Conservation (phyloP, 2,329 filamentous ascomycete species). For the Dothistroma septosporum region DNA sequence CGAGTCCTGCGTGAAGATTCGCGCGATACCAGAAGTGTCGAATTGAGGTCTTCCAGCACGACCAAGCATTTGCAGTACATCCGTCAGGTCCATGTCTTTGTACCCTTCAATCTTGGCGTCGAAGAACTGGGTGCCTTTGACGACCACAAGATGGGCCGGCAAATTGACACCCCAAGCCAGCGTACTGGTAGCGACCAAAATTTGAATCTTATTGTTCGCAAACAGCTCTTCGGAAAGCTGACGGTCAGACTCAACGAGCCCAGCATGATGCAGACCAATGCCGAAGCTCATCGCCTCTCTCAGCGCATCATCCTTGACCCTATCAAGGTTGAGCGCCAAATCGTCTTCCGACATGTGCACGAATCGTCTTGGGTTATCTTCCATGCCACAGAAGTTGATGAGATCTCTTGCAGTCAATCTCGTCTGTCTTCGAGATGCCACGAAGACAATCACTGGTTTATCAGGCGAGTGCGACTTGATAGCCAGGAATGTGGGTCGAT, state of each 20-base stretch:
- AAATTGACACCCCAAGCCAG: constrained; percentile 98
- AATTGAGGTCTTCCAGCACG: constrained; percentile 95
- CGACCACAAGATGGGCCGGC: constrained; percentile 91
- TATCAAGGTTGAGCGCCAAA: constrained; percentile 75
- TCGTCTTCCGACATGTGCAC: constrained; percentile 93
- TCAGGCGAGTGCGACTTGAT: constrained; percentile 95
- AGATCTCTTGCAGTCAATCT: constrained; percentile 91
- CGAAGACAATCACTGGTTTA: constrained; percentile 97
- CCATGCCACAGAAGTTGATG: constrained; percentile 97
- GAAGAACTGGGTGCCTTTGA: constrained; percentile 97
- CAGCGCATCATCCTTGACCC: constrained; percentile 89
- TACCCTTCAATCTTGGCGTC: constrained; percentile 97
- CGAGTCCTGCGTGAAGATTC: constrained; percentile 93
- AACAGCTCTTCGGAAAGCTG: constrained; percentile 92
- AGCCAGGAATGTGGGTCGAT: constrained; percentile 89
- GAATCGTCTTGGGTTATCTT: constrained; percentile 92
- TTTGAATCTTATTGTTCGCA: constrained; percentile 95
- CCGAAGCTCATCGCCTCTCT: constrained; percentile 95
- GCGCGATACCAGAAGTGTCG: constrained; percentile 89
- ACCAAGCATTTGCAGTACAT: constrained; percentile 96
- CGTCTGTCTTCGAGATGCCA: constrained; percentile 91
- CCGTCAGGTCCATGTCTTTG: constrained; percentile 97
- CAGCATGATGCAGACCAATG: constrained; percentile 94
- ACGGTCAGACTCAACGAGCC: constrained; percentile 89
- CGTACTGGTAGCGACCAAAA: constrained; percentile 91